Evolutionary conservation across 2,329 filamentous ascomycete species (phyloP), one percentile per base, ranked within the genome.

Genomic region (Trichothecium sympodiale): DNA sequence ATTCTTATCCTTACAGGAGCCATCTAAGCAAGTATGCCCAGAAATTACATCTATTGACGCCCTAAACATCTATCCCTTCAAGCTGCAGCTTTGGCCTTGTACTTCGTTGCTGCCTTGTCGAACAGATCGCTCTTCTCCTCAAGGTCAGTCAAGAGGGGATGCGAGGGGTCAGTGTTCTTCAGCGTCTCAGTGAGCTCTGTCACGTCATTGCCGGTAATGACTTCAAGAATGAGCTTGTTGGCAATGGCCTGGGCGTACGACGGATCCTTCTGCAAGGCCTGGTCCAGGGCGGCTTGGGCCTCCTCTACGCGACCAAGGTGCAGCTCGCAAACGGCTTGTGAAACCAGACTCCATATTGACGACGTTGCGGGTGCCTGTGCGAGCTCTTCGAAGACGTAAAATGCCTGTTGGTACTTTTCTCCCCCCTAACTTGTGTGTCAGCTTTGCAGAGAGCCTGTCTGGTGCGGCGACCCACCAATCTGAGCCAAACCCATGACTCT

Each of bases 321-420:
- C 36, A 96, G 65, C 59, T 98, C 89, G 17, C 85, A 82, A 17
- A 96, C 77, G 17, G 88, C 89, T 63, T 96, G 91, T 15, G 85
- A 80, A 41, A 94, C 77, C 37, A 95, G 73, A 14, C 77, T 82
- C 46, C 79, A 70, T 35, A 80, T 70, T 13, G 84, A 84, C 33
- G 85, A 79, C 14, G 84, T 87, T 23, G 83, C 78, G 3, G 87
- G 81, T 18, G 84, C 80, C 54, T 94, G 85, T 4, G 91, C 89
- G 33, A 96, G 75, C 60, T 98, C 91, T 61, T 96, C 89, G 52
- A 86, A 96, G 41, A 96, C 89, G 67, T 98, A 96, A 62, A 94
- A 96, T 14, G 89, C 81, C 53, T 91, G 84, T 54, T 96, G 91
- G 61, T 96, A 96, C 57, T 86, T 91, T 48, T 94, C 87, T 46